These are phyloP conservation scores for Cyclotella choctawhatcheeana DNA, from an alignment of 108 stramenopile species.

Conservation along the genomic window DNA sequence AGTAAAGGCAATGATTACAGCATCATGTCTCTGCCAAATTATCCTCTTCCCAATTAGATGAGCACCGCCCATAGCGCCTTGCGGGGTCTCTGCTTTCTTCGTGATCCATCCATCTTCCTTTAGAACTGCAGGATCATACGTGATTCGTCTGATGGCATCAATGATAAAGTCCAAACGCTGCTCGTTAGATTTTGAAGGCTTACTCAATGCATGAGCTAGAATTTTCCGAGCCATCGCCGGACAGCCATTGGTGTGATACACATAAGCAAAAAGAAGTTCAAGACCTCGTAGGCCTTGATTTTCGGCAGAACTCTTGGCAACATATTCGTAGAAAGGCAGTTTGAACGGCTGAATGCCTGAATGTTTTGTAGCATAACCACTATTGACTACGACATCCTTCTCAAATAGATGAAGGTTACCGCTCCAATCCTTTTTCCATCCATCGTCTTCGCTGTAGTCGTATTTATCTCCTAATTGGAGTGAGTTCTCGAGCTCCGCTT, in stretches of 20 bases:
- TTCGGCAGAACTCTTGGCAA: conserved; percentile 41
- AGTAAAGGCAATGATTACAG: conserved; percentile 82
- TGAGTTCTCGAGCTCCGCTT: conserved; percentile 46
- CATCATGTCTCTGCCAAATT: conserved; percentile 75
- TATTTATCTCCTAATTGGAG: conserved; percentile 56
- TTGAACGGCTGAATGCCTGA: conserved; percentile 32
- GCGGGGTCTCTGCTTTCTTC: conserved; percentile 53
- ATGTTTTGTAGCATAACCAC: conserved; percentile 38
- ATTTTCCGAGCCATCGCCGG: conserved; percentile 70
- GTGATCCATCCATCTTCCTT: conserved; percentile 88
- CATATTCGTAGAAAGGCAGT: conserved; percentile 58
- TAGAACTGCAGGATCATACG: conserved; percentile 79
- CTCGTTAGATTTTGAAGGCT: conserved; percentile 31
- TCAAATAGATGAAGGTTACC: conserved; percentile 72
- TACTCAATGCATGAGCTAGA: conserved; percentile 53
- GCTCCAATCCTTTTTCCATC: conserved; percentile 82
- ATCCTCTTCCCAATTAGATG: conserved; percentile 66
- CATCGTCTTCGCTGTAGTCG: conserved; percentile 45
- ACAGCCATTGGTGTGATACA: conserved; percentile 67
- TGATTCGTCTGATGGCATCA: conserved; percentile 58
- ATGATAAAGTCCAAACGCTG: conserved; percentile 46
- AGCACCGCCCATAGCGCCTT: conserved; percentile 74
- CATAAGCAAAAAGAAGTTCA: conserved; percentile 65
- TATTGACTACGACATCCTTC: conserved; percentile 72
- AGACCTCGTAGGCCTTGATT: conserved; percentile 50